Conservation (phyloP, 163 green algal species). For the Chlamydomonas reinhardtii region DNA sequence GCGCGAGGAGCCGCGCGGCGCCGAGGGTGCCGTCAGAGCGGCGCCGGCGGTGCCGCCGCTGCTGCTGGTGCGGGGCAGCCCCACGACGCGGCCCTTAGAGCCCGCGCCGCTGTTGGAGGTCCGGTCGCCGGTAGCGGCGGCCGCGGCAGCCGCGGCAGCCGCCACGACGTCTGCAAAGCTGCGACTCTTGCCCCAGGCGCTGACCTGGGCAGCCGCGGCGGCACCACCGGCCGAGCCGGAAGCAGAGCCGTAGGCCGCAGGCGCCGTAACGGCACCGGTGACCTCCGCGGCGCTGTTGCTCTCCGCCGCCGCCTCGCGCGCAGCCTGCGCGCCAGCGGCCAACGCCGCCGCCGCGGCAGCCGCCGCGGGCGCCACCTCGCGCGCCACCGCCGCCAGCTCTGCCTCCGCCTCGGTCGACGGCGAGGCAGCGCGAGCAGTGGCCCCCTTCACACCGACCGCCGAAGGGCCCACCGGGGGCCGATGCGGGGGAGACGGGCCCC, state of each 20-base stretch:
- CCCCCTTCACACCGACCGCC: too few species aligned
- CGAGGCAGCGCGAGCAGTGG: too few species aligned
- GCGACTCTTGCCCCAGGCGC: neutral
- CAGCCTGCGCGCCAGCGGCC: conserved; percentile 9
- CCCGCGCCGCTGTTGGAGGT: too few species aligned
- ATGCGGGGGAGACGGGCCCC: too few species aligned
- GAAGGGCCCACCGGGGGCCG: too few species aligned
- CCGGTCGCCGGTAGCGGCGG: neutral
- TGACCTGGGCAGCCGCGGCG: too few species aligned
- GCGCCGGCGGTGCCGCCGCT: too few species aligned
- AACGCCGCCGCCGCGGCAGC: conserved; percentile 7
- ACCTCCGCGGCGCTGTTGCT: neutral
- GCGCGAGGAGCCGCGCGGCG: too few species aligned
- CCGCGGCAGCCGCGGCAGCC: neutral
- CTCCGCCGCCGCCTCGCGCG: neutral
- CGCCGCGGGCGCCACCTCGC: neutral
- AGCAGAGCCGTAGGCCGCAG: neutral
- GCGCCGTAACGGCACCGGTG: neutral
- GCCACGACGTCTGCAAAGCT: conserved; percentile 37
- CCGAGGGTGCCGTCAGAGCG: too few species aligned
- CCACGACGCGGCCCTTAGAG: too few species aligned
- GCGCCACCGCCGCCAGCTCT: neutral
- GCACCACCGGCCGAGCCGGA: neutral
- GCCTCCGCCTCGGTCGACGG: neutral
- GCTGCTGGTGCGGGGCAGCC: too few species aligned